Base-by-base conservation (phyloP, 441 rosid species). In the Gossypium trilobum region DNA sequence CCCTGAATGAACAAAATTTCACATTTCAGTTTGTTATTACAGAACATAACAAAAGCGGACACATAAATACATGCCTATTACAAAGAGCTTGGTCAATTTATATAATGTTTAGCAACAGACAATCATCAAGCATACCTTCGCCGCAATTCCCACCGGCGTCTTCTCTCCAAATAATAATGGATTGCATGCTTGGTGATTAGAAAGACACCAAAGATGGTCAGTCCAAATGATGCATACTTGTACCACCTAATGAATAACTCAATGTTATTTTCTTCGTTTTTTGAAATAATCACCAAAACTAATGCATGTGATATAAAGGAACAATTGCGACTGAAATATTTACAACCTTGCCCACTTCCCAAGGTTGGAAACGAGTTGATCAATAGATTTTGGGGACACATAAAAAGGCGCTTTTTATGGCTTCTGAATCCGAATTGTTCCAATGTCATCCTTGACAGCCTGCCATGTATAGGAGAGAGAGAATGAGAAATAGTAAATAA, bases 311-410 rank as follows among this genome's bases (percentile, higher is more conserved):
- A 58, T 61, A 31, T 14, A 29, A 61, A 61, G 61, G 59, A 20
- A 27, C 51, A 50, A 25, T 2, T 29, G 39, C 67, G 29, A 54
- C 22, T 39, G 36, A 25, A 31, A 58, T 22, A 10, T 66, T 29
- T 57, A 23, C 79, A 79, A 94, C 98, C 97, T 92, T 63, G 94
- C 92, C 97, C 97, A 92, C 78, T 90, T 92, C 66, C 97, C 99
- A 79, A 94, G 87, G 82, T 92, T 86, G 64, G 89, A 87, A 76
- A 83, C 80, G 71, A 87, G 87, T 65, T 84, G 88, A 78, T 92
- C 97, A 51, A 94, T 87, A 74, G 90, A 78, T 76, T 86, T 92
- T 13, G 95, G 93, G 73, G 95, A 84, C 39, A 92, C 91, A 75
- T 94, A 91, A 79, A 89, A 94, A 48, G 98, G 98, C 78, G 96